Percentiles rank a stretch among this genome's conserved stretches.
Conservation (phyloP, 345 rosid species). For the Syzygium jambos region DNA sequence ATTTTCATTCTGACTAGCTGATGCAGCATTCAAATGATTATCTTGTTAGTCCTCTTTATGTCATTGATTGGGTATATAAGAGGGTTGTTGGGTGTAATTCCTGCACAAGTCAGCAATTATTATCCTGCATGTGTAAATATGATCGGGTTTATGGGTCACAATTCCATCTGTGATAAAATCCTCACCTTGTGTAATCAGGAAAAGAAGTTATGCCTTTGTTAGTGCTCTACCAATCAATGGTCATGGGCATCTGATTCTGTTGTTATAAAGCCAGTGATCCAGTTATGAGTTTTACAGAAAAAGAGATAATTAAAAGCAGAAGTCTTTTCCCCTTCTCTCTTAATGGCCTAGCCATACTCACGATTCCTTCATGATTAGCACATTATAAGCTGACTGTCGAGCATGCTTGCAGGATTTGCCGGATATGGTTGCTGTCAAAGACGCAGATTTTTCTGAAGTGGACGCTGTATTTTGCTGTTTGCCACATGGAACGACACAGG, state of each 20-base stretch:
- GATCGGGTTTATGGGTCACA: not conserved
- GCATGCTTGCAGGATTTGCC: conserved; percentile 59
- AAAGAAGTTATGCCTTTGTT: not conserved
- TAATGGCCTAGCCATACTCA: not conserved
- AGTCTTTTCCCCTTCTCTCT: not conserved
- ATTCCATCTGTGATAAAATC: not conserved
- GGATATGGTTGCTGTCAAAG: conserved; percentile 56
- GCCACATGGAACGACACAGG: conserved; percentile 98
- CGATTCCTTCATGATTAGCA: not conserved
- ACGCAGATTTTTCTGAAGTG: conserved; percentile 71
- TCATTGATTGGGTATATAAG: not conserved
- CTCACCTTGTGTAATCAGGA: not conserved
- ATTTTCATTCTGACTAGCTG: not conserved
- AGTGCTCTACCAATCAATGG: not conserved
- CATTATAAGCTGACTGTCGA: not conserved
- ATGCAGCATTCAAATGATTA: not conserved
- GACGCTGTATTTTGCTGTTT: conserved; percentile 97
- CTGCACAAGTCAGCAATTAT: not conserved
- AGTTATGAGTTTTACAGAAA: not conserved
- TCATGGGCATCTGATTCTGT: not conserved
- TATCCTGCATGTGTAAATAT: no score
- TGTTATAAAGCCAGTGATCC: not conserved
- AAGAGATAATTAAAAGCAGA: not conserved
- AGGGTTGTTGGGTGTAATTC: not conserved
- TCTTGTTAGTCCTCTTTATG: not conserved